phyloP scores from a whole-genome alignment of 75 land plant genomes.

The Selaginella tamariscina region DNA sequence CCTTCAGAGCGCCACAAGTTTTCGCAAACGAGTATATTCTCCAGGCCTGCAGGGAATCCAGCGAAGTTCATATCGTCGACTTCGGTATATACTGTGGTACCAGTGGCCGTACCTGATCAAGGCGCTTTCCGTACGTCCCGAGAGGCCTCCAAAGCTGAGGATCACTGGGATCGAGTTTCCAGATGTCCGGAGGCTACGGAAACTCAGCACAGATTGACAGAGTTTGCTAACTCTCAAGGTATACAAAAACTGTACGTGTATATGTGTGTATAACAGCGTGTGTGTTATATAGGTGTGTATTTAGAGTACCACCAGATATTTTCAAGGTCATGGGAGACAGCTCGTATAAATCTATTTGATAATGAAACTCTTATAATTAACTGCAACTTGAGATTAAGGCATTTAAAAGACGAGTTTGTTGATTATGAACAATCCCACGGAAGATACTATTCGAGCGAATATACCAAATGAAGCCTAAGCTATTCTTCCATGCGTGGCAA shows the following conservation, averaged over 20 bases:
- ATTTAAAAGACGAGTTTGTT: conserved; percentile 31
- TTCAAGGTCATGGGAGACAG: conserved; percentile 25
- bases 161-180: conserved; percentile 48
- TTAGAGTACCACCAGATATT: conserved; percentile 27
- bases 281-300: too few relatives aligned
- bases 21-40: background rate
- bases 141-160: conserved; percentile 37
- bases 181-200: conserved; percentile 17
- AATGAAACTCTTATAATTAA: background rate
- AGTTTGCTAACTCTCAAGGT: conserved; percentile 19
- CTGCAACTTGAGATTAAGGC: background rate
- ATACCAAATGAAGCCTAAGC: conserved; percentile 26
- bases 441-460: conserved; percentile 24
- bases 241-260: too few relatives aligned
- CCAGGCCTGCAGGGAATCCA: background rate
- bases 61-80: background rate
- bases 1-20: background rate
- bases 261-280: too few relatives aligned
- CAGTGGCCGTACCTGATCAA: conserved; percentile 47
- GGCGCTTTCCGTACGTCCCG: conserved; percentile 19
- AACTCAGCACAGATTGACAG: background rate
- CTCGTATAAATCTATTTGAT: conserved; percentile 12
- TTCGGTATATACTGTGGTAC: background rate
- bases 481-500: conserved; percentile 30
- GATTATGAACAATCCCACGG: conserved; percentile 21